A percentile compares a stretch with the other conserved stretches of the same genome.
Evolutionary conservation across 108 stramenopile species (phyloP).

Genomic region (Nannochloropsis salina): DNA sequence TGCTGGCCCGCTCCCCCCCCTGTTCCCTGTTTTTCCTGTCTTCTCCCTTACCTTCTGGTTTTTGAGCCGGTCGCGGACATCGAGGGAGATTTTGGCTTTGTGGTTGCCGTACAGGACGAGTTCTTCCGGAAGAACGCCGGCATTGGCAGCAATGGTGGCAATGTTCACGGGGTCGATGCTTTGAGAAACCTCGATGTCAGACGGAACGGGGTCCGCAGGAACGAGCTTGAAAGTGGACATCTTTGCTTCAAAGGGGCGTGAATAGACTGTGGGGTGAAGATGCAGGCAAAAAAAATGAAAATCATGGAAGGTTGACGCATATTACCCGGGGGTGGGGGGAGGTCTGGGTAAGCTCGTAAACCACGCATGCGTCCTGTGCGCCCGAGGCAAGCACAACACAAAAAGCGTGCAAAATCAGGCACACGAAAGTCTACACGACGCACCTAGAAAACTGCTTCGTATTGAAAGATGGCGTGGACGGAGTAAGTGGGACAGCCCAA

Average conservation of each 20-base stretch:
- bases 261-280: background rate
- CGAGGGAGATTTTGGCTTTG: conserved; percentile 81
- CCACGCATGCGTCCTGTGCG: background rate
- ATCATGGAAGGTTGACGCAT: background rate
- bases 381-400: background rate
- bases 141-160: conserved; percentile 37
- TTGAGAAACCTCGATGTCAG: conserved; percentile 62
- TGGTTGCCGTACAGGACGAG: conserved; percentile 86
- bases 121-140: conserved; percentile 57
- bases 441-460: background rate
- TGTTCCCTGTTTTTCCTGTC: background rate
- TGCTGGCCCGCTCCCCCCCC: background rate
- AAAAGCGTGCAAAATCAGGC: background rate
- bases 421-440: background rate
- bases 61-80: background rate
- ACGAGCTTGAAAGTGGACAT: conserved; percentile 15
- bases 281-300: background rate
- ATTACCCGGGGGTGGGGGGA: background rate
- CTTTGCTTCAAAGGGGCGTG: background rate
- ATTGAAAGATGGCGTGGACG: background rate
- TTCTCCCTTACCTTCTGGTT: background rate
- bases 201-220: conserved; percentile 52
- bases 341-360: background rate
- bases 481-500: conserved; percentile 5
- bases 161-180: conserved; percentile 50